phyloP scores from a whole-genome alignment of 2,329 filamentous ascomycete species.

The Hypoxylon sp. region DNA sequence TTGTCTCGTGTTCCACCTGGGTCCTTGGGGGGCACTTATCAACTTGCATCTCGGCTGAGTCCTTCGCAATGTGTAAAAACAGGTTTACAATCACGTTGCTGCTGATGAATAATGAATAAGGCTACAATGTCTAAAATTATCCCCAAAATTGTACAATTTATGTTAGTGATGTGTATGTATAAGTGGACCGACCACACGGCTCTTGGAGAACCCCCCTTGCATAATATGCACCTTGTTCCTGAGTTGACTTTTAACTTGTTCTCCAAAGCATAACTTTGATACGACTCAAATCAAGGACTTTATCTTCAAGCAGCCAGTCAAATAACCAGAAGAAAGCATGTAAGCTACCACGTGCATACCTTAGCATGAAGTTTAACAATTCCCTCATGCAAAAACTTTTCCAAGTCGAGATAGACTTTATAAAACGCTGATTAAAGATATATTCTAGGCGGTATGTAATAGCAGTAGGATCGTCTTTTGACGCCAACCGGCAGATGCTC shows the following conservation, averaged over 20 bases:
- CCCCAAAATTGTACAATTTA: conserved; percentile 26
- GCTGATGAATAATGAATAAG: too few relatives aligned
- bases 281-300: too few relatives aligned
- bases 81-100: conserved; percentile 27
- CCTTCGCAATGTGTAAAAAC: conserved; percentile 24
- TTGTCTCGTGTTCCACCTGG: conserved; percentile 17
- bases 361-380: conserved; percentile 14
- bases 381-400: too few relatives aligned
- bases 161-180: background rate
- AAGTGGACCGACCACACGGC: conserved; percentile 14
- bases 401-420: background rate
- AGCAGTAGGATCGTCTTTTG: conserved; percentile 19
- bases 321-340: too few relatives aligned
- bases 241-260: conserved; percentile 15
- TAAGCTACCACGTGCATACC: too few relatives aligned
- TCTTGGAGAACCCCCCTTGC: conserved; percentile 18
- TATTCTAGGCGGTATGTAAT: background rate
- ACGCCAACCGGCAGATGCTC: conserved; percentile 37
- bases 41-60: conserved; percentile 27
- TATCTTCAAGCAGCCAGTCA: too few relatives aligned
- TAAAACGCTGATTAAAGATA: background rate
- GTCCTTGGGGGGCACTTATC: background rate
- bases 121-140: conserved; percentile 29
- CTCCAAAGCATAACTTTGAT: conserved; percentile 30
- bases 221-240: conserved; percentile 25